A percentile compares a stretch with the other conserved stretches of the same genome.
phyloP scores from a whole-genome alignment of 2,329 filamentous ascomycete species.

The Sporothrix inflata region DNA sequence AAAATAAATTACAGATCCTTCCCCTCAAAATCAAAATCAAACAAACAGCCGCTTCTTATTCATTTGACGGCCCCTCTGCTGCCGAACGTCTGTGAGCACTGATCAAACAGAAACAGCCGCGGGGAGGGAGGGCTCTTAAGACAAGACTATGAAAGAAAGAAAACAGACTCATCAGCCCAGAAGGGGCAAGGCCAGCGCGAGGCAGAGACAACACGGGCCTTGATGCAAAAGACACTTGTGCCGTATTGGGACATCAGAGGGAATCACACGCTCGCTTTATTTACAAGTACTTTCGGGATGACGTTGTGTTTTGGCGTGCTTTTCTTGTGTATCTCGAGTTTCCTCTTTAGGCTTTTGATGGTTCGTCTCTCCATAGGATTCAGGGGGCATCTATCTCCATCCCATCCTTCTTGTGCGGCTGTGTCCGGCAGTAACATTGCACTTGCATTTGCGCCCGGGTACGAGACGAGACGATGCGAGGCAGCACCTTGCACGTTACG shows the following conservation, averaged over 20 bases:
- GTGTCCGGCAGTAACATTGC: constrained; percentile 9
- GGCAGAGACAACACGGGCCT: neutral
- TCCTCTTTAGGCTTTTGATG: neutral
- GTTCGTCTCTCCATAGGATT: neutral
- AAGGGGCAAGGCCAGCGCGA: constrained; percentile 3
- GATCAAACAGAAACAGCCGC: constrained; percentile 16
- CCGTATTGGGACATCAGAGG: neutral
- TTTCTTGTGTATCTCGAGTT: constrained; percentile 17
- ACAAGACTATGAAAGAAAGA: neutral
- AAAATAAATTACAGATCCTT: neutral
- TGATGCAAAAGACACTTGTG: neutral
- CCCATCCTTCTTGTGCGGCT: constrained; percentile 12
- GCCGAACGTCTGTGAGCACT: constrained; percentile 13
- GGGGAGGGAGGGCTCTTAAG: neutral
- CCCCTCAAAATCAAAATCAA: neutral
- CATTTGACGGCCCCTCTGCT: constrained; percentile 9
- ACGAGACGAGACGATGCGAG: constrained; percentile 3
- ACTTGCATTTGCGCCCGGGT: neutral
- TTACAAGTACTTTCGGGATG: neutral
- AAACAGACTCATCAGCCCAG: neutral
- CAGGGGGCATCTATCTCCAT: neutral
- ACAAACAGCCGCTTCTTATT: neutral
- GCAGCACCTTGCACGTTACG: neutral
- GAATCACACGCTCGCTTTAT: neutral
- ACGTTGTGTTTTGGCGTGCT: neutral